Percentiles rank a stretch among this genome's conserved stretches.
Conservation (phyloP, 306 rosid genomes). For the Luffa aegyptiaca region DNA sequence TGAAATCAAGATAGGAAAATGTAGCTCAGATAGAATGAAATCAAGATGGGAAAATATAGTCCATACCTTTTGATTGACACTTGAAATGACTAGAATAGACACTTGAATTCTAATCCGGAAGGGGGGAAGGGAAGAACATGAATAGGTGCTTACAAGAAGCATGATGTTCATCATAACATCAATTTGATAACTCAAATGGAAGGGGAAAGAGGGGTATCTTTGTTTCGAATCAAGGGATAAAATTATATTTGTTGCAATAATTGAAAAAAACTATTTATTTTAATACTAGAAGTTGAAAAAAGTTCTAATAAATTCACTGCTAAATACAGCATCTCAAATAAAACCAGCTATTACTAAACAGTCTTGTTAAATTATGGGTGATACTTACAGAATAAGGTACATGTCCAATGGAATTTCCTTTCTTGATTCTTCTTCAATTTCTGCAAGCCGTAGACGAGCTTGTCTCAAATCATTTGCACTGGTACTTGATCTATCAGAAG, state of each 20-base stretch:
- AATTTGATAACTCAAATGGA: neutral
- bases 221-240: neutral
- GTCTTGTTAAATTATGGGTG: neutral
- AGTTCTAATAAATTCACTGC: neutral
- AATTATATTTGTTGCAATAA: neutral
- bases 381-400: constrained; percentile 87
- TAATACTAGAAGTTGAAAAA: neutral
- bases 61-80: neutral
- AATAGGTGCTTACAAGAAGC: neutral
- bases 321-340: neutral
- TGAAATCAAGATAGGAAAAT: too few relatives aligned
- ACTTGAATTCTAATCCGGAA: neutral
- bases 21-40: neutral
- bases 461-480: constrained; percentile 71
- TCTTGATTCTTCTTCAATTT: constrained; percentile 77
- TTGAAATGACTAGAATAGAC: neutral
- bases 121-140: neutral
- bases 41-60: neutral
- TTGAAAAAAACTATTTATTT: neutral
- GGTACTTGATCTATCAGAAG: constrained; percentile 47
- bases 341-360: neutral
- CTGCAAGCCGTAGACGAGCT: constrained; percentile 51
- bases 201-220: neutral
- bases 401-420: constrained; percentile 78
- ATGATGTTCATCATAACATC: neutral